Conservation (phyloP, 2,329 filamentous ascomycete genomes). For the Phialemonium atrogriseum region DNA sequence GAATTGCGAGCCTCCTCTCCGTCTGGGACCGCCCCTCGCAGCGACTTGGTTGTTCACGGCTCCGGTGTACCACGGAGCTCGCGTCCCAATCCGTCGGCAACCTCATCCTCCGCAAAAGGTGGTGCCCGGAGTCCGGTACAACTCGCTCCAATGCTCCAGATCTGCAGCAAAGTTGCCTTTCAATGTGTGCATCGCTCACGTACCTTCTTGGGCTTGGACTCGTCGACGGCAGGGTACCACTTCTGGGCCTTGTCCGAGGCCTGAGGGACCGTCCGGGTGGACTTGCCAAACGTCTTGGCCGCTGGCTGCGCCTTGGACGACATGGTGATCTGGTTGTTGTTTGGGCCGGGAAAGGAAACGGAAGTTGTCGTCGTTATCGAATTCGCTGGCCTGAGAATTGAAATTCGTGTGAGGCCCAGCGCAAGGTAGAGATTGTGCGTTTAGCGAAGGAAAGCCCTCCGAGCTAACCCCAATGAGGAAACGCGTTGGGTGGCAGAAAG, state of each 20-base stretch:
- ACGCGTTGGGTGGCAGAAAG: too few relatives aligned
- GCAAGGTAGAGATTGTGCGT: constrained; percentile 1
- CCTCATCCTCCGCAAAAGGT: too few relatives aligned
- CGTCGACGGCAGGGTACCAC: constrained; percentile 97
- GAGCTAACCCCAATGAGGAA: background rate
- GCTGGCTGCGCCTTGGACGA: constrained; percentile 62
- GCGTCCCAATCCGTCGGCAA: too few relatives aligned
- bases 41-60: too few relatives aligned
- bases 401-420: constrained; percentile 1
- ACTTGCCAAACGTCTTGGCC: constrained; percentile 97
- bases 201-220: constrained; percentile 87
- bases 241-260: constrained; percentile 89
- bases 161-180: too few relatives aligned
- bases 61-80: too few relatives aligned
- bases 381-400: constrained; percentile 5
- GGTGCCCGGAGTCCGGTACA: too few relatives aligned
- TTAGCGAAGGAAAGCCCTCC: constrained; percentile 1
- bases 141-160: too few relatives aligned
- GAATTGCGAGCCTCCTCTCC: too few relatives aligned
- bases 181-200: constrained; percentile 42
- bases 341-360: constrained; percentile 6
- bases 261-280: constrained; percentile 84
- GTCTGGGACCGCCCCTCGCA: too few relatives aligned
- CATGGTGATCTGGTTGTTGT: constrained; percentile 50
- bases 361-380: constrained; percentile 10